A percentile compares a stretch with the other conserved stretches of the same genome.
Conservation (phyloP, 1,139 yeast species). For the Arxiozyma slooffiae region DNA sequence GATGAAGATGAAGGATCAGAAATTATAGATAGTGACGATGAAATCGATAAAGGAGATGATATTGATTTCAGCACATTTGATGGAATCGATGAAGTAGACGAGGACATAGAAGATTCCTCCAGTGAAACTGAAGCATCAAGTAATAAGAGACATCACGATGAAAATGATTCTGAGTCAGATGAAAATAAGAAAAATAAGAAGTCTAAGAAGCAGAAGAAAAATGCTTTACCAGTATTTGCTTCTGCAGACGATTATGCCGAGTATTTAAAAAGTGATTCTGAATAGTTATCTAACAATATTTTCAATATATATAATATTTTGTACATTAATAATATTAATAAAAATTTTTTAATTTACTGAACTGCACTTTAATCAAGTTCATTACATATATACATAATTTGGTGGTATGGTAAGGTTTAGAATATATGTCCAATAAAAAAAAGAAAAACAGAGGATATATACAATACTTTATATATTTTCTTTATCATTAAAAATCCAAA, state of each 20-base stretch:
- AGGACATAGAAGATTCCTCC: slow-evolving; percentile 11
- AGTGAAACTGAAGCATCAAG: slow-evolving; percentile 10
- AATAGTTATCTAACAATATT: slow-evolving; percentile 23
- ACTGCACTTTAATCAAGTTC: neutral
- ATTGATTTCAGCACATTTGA: neutral
- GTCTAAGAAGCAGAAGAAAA: slow-evolving; percentile 16
- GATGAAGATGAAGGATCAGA: slow-evolving; percentile 26
- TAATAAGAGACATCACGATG: slow-evolving; percentile 19
- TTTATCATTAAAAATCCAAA: too few relatives aligned
- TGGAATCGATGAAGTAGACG: slow-evolving; percentile 9
- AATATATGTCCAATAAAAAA: neutral
- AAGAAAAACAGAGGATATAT: too few relatives aligned
- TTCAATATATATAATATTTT: neutral
- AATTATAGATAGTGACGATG: slow-evolving; percentile 25
- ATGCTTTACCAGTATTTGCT: slow-evolving; percentile 67
- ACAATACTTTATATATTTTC: too few relatives aligned
- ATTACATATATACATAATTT: too few relatives aligned
- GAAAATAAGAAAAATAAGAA: slow-evolving; percentile 16
- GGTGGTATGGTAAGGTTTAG: too few relatives aligned
- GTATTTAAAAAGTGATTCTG: slow-evolving; percentile 58
- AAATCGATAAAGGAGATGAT: slow-evolving; percentile 18
- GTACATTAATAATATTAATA: neutral
- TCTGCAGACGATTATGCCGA: slow-evolving; percentile 82
- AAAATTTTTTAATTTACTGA: slow-evolving; percentile 11
- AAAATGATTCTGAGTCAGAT: slow-evolving; percentile 14